Base-by-base conservation (phyloP, 2,329 filamentous ascomycete genomes). In the Hymenoscyphus fraxineus region DNA sequence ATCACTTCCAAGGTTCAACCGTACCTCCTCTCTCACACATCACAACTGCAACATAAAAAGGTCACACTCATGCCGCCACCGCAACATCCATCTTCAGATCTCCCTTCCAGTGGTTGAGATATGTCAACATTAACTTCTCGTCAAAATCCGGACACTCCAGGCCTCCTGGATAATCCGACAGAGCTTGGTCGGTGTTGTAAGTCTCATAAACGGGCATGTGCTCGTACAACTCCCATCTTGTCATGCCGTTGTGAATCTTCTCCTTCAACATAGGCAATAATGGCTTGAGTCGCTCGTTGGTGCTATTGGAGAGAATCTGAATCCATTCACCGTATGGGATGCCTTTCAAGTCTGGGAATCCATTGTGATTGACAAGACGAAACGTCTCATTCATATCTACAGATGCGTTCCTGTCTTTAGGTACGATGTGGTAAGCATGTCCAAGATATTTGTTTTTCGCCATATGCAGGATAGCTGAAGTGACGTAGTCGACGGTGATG, bases 401-500 rank as follows among this genome's bases (percentile, higher is more conserved):
- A 54, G 47, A 54, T 12, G 47, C 41, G 16, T 44, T 54, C 22
- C 47, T 19, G 13, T 54, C 47, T 10, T 54, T 54, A 13, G 47
- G 47, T 19, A 54, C 47, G 13, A 54, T 54, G n/a, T 54, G 19
- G 47, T 54, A 54, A 19, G 47, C 47, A 12, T 54, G 47, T 22
- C 47, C 47, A 12, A 54, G 47, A 54, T 54, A 27, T 22, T 54
- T 54, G 47, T 10, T 54, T 22, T 54, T 54, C 19, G 57, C 57
- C 35, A 59, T 59, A 10, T 59, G 57, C 35, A 59, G 12, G 13
- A 41, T 59, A 1, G 57, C 57, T 10, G 35, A 39, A 16, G 27
- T 41, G 15, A 59, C 57, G 16, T 59, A 59, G 57, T 59, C 57
- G 35, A 59, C 57, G 6, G 57, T 59, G 5, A 59, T 41, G 40